Evolutionary conservation across 1,284 basidiomycete species (phyloP).

Genomic region (Ustilago hordei): DNA sequence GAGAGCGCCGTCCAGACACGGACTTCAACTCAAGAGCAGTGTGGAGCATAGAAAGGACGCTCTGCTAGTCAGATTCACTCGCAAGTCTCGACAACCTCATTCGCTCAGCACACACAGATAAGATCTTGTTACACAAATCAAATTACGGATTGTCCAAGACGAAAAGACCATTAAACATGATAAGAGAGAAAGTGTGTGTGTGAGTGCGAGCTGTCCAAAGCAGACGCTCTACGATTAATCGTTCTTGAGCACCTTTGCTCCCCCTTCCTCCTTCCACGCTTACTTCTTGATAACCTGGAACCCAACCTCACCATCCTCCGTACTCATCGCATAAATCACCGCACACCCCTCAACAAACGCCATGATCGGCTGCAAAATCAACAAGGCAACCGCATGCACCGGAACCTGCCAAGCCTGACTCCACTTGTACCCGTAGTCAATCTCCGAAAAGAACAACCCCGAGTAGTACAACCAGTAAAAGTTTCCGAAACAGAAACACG

Average conservation of each 20-base stretch:
- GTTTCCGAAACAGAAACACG: constrained; percentile 71
- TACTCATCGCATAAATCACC: constrained; percentile 70
- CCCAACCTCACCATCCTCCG: constrained; percentile 55
- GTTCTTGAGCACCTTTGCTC: not conserved
- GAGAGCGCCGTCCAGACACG: too few relatives aligned
- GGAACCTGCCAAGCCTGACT: constrained; percentile 67
- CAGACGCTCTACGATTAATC: too few relatives aligned
- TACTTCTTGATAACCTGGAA: constrained; percentile 55
- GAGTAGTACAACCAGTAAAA: constrained; percentile 69
- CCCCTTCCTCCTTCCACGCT: not conserved
- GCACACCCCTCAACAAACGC: constrained; percentile 70
- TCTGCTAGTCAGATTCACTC: too few relatives aligned
- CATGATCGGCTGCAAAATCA: constrained; percentile 70
- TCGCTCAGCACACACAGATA: too few relatives aligned
- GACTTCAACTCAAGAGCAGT: too few relatives aligned
- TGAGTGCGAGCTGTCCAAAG: not conserved
- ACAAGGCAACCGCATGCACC: constrained; percentile 65
- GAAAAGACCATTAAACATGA: not conserved
- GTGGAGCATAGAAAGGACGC: too few relatives aligned
- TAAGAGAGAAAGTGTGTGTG: not conserved
- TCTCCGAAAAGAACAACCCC: constrained; percentile 66
- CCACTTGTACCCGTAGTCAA: constrained; percentile 66
- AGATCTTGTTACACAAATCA: too few relatives aligned
- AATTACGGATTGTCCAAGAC: too few relatives aligned
- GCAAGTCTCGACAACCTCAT: too few relatives aligned